phyloP scores from a whole-genome alignment of 495 filamentous ascomycete species.

The Penicillium canariense region DNA sequence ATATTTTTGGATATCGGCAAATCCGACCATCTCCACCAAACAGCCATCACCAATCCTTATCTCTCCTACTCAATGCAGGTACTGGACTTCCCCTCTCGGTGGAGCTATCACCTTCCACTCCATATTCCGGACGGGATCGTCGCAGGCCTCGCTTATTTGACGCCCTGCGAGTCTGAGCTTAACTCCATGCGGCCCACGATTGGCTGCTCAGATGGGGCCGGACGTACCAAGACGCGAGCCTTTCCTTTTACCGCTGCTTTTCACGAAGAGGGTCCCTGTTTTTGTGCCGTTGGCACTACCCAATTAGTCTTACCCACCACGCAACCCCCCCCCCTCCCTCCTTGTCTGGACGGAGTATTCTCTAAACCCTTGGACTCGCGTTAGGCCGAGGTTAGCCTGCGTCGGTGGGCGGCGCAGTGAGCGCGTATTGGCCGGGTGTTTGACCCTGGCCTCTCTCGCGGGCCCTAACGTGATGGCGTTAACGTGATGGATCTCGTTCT shows the following conservation, averaged over 20 bases:
- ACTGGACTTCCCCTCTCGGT: background rate
- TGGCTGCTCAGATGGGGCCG: conserved; percentile 1
- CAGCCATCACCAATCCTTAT: background rate
- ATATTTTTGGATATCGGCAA: conserved; percentile 13
- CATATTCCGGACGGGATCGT: conserved; percentile 3
- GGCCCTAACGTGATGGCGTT: background rate
- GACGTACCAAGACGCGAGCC: conserved; percentile 25
- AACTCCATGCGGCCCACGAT: conserved; percentile 1
- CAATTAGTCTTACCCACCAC: background rate
- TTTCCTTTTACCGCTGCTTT: conserved; percentile 24
- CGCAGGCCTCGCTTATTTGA: conserved; percentile 11
- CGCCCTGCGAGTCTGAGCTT: conserved; percentile 6
- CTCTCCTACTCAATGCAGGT: background rate
- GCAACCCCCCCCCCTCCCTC: background rate
- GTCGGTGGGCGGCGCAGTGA: background rate
- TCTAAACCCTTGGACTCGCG: background rate
- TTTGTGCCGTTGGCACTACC: background rate
- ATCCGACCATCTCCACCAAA: background rate
- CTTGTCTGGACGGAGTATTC: background rate
- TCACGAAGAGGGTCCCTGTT: conserved; percentile 14
- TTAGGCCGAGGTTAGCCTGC: background rate
- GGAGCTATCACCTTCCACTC: background rate
- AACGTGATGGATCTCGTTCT: too few relatives aligned
- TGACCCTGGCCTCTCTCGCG: background rate
- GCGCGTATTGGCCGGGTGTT: too few relatives aligned